These are phyloP conservation scores for Aspergillus nomiae DNA, from an alignment of 2,329 filamentous ascomycete genomes.

Conservation along the genomic window DNA sequence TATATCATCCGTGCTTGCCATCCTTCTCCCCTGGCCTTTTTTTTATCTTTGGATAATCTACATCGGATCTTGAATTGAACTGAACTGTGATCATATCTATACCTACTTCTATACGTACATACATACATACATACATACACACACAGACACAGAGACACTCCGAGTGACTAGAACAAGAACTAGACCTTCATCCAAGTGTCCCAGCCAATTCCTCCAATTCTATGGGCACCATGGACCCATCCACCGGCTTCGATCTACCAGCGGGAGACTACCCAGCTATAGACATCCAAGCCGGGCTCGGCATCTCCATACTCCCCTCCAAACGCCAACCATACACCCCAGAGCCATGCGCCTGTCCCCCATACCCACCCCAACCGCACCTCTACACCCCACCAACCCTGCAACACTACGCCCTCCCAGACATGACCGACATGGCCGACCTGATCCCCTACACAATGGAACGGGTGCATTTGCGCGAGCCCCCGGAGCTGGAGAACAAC, in stretches of 20 bases:
- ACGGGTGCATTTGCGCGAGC: background rate
- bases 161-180: background rate
- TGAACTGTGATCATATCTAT: background rate
- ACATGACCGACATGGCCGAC: background rate
- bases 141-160: background rate
- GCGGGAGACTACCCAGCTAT: background rate
- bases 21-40: background rate
- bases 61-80: background rate
- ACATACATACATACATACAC: background rate
- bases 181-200: background rate
- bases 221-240: background rate
- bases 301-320: background rate
- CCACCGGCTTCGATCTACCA: background rate
- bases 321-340: background rate
- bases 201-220: background rate
- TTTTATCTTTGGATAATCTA: background rate
- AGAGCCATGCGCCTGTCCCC: background rate
- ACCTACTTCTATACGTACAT: background rate
- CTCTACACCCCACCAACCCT: background rate
- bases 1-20: background rate
- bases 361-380: background rate
- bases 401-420: background rate
- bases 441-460: slow-evolving; percentile 3
- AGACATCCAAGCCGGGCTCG: background rate
- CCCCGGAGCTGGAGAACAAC: background rate